Base-by-base conservation (phyloP, 108 stramenopile species). In the Cylindrotheca fusiformis region DNA sequence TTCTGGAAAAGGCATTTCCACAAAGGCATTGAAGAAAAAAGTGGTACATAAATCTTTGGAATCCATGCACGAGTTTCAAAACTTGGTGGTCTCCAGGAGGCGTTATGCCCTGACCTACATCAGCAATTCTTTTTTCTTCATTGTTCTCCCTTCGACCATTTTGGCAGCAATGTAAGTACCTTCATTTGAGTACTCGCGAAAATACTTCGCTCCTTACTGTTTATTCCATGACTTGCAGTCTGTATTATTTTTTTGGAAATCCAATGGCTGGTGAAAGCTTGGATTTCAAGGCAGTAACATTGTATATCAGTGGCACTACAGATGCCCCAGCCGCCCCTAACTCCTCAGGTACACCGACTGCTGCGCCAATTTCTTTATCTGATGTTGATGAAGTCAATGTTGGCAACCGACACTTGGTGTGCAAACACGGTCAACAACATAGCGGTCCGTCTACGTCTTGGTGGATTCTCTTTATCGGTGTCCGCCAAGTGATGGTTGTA, bases 401-500 rank as follows among this genome's bases (percentile, higher is more conserved):
- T n/a, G n/a, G n/a, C n/a, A n/a, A n/a, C n/a, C n/a, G n/a, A n/a
- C n/a, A n/a, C n/a, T n/a, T n/a, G n/a, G n/a, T n/a, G n/a, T n/a
- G n/a, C n/a, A n/a, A n/a, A n/a, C n/a, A n/a, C n/a, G n/a, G n/a
- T n/a, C n/a, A n/a, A n/a, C n/a, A n/a, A n/a, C n/a, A n/a, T n/a
- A 25, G 31, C 26, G 26, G 26, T 5, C 62, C 78, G 20, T 71
- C 73, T 0, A 56, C 56, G 32, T 74, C 75, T 53, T 82, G 81
- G 81, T 82, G 71, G 63, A 26, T 77, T 47, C 31, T 77, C 3
- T 74, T 71, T 55, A 0, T 74, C 1, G 21, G 21, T 31, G 75
- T 73, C 20, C 72, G 81, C 12, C 60, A 77, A 47, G 65, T 65
- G n/a, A 59, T 77, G 10, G 77, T 76, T 1, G 64, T 77, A n/a